Percentiles rank a stretch among this genome's conserved stretches.
These are phyloP conservation scores for Phytophthora quininea DNA, from an alignment of 352 stramenopile genomes.

Conservation along the genomic window DNA sequence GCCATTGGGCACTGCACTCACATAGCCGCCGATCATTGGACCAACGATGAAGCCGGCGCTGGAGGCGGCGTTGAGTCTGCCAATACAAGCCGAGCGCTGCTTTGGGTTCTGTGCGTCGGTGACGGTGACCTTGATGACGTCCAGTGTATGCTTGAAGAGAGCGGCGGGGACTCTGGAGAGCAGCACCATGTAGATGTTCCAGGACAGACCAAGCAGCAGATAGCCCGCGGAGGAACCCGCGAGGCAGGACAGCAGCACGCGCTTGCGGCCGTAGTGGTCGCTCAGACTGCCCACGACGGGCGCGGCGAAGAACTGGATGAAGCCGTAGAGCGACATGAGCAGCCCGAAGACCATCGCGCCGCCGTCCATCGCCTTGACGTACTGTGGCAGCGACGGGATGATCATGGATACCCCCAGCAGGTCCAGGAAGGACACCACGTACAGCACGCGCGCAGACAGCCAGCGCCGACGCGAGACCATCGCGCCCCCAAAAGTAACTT, in stretches of 20 bases:
- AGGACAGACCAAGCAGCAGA: conserved; percentile 72
- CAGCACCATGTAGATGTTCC: conserved; percentile 81
- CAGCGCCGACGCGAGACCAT: conserved; percentile 22
- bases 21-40: conserved; percentile 69
- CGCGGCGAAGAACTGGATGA: conserved; percentile 85
- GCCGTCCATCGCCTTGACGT: conserved; percentile 80
- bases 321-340: conserved; percentile 87
- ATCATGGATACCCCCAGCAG: conserved; percentile 88
- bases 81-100: conserved; percentile 52
- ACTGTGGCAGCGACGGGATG: conserved; percentile 79
- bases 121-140: conserved; percentile 77
- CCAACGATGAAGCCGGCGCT: conserved; percentile 83
- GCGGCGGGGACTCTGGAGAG: conserved; percentile 74
- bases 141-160: conserved; percentile 85
- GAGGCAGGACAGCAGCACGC: conserved; percentile 71
- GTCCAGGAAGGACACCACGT: conserved; percentile 82
- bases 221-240: conserved; percentile 67
- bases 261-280: conserved; percentile 70
- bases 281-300: conserved; percentile 76
- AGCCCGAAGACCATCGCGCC: conserved; percentile 70
- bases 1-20: conserved; percentile 67
- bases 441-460: conserved; percentile 60
- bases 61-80: conserved; percentile 72
- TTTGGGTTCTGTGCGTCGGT: conserved; percentile 57
- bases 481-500: not conserved